Evolutionary conservation across 768 basidiomycete genomes (phyloP).

Genomic region (Lentinus brumalis): DNA sequence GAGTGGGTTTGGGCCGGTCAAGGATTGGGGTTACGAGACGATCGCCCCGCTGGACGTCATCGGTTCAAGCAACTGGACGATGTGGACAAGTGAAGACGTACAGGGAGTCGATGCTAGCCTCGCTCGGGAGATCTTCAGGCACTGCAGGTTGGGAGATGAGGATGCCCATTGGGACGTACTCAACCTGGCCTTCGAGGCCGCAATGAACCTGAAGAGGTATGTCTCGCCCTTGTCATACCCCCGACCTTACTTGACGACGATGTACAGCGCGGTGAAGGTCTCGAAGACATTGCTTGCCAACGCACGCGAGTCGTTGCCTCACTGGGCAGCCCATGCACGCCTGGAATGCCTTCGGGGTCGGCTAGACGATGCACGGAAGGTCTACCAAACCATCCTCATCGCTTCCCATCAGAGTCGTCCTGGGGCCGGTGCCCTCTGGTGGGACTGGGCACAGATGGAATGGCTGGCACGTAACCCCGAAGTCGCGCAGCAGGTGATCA

Average conservation of each 20-base stretch:
- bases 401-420: slow-evolving; percentile 38
- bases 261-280: slow-evolving; percentile 61
- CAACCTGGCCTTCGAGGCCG: slow-evolving; percentile 68
- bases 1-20: slow-evolving; percentile 68
- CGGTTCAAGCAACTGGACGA: slow-evolving; percentile 36
- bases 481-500: slow-evolving; percentile 52
- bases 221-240: slow-evolving; percentile 13
- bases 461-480: slow-evolving; percentile 62
- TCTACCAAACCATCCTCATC: slow-evolving; percentile 69
- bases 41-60: slow-evolving; percentile 56
- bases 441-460: slow-evolving; percentile 85
- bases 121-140: slow-evolving; percentile 59
- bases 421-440: slow-evolving; percentile 60
- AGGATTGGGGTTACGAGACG: slow-evolving; percentile 60
- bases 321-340: slow-evolving; percentile 79
- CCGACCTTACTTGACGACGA: neutral
- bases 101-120: slow-evolving; percentile 50
- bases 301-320: slow-evolving; percentile 55
- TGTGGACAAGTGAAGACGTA: slow-evolving; percentile 55
- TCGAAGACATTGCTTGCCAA: slow-evolving; percentile 65
- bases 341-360: slow-evolving; percentile 69
- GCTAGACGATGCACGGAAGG: slow-evolving; percentile 69
- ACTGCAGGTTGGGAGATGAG: slow-evolving; percentile 53
- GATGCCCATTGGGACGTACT: slow-evolving; percentile 62
- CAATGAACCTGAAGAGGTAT: slow-evolving; percentile 58